Evolutionary conservation across 352 stramenopile genomes (phyloP).

Genomic region (Globisporangium perplexum): DNA sequence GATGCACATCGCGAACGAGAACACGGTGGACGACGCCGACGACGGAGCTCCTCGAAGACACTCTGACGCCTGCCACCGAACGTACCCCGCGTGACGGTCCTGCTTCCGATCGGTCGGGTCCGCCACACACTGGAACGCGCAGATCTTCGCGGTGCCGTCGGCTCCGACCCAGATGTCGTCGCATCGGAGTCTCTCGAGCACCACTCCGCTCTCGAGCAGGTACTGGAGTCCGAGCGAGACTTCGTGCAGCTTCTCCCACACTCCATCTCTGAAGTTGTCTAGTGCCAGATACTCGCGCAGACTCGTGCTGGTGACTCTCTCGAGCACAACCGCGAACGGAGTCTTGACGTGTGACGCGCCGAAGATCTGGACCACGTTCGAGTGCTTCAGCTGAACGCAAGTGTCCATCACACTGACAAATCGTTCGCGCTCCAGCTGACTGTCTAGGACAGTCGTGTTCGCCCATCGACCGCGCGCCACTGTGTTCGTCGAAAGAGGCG

Average conservation of each 20-base stretch:
- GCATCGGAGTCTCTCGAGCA: conserved; percentile 5
- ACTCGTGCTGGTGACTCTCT: conserved; percentile 11
- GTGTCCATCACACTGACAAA: conserved; percentile 16
- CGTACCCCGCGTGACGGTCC: neutral
- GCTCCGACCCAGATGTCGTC: conserved; percentile 2
- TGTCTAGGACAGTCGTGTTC: conserved; percentile 1
- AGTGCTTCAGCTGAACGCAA: conserved; percentile 24
- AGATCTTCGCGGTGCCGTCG: conserved; percentile 5
- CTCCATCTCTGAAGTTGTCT: neutral
- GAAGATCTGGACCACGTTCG: conserved; percentile 26
- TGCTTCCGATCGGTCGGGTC: neutral
- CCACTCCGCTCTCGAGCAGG: conserved; percentile 4
- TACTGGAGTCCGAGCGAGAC: conserved; percentile 8
- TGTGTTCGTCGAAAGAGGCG: neutral
- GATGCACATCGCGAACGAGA: conserved; percentile 7
- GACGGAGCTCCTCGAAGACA: neutral
- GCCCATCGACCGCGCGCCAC: conserved; percentile 1
- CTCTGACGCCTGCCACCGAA: conserved; percentile 3
- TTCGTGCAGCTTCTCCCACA: conserved; percentile 7
- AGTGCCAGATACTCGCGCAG: neutral
- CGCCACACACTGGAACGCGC: neutral
- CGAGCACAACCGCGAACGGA: conserved; percentile 21
- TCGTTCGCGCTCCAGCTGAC: neutral
- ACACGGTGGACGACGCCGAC: conserved; percentile 1
- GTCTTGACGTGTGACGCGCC: conserved; percentile 21